Evolutionary conservation across 75 land plant genomes (phyloP), one percentile per base, ranked within the genome.

Genomic region (Pinus taeda): DNA sequence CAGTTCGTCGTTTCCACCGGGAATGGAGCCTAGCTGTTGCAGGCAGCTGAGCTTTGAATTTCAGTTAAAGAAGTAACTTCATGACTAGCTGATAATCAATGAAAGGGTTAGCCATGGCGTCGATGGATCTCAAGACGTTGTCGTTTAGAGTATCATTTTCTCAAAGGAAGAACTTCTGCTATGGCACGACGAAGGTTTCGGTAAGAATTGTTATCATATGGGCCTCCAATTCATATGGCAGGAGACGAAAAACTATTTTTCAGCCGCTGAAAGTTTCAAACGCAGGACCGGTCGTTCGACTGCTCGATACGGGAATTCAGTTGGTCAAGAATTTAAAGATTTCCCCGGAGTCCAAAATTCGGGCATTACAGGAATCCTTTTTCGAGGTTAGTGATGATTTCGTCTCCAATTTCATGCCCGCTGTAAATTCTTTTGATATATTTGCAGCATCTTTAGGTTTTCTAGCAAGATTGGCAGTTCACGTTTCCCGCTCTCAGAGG

Each of bases 371-470:
- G 69, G 69, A 65, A 1, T 36, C 69, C n/a, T 42, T 22, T 9
- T 8, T 11, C 3, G n/a, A 3, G 18, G n/a, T 3, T 21, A 36
- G n/a, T 42, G 53, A 39, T 24, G 72, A 69, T 69, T 69, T 69
- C n/a, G 24, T 37, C 3, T 21, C 22, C 3, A 69, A 69, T 69
- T 69, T 69, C 8, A n/a, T 69, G 72, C 33, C 15, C 4, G 39
- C 55, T 4, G 72, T 69, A 9, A 42, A 69, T 69, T 37, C 53
- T 69, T 69, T 69, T 39, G 72, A 69, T 5, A 6, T 69, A 39
- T 69, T 39, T 69, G 72, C n/a, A 18, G 53, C 53, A 45, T 42
- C 72, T 39, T 7, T 69, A 69, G 72, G 72, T 8, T 69, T 69
- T 69, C 22, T 69, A 42, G 72, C 72, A 69, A 55, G 72, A 2